Base-by-base conservation (phyloP, 1,284 basidiomycete genomes). In the Heterobasidion parviporum region DNA sequence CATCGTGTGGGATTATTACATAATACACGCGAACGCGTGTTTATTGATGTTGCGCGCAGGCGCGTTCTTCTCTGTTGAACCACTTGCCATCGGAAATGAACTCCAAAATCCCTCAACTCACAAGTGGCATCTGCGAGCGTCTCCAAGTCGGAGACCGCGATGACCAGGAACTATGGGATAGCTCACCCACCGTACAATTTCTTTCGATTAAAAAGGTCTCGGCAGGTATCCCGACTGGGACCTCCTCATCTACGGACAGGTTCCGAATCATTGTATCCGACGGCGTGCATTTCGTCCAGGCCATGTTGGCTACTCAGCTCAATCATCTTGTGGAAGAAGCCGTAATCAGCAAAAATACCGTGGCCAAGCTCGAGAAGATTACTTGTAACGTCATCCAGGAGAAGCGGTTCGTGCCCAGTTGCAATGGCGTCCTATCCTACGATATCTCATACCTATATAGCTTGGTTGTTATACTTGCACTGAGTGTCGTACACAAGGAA, bases 221-320 rank as follows among this genome's bases (percentile, higher is more conserved):
- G n/a, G 45, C 55, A 6, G 35, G n/a, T 26, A 15, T 7, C 8
- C 34, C 41, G 41, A 34, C 43, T 16, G 26, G 26, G 26, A 32
- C 12, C 15, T 26, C 78, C 71, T 65, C 72, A 66, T 61, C 66
- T 75, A 62, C 74, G 45, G 85, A 87, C 64, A 76, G 88, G 59
- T 86, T 81, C 69, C 82, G 87, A 57, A 77, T 89, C 57, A 86
- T 90, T 64, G 72, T 90, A 36, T 89, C 88, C 1, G 94, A 97
- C 68, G 92, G 94, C 49, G 72, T 77, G 36, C 73, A 90, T 65
- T 95, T 91, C 67, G 77, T 91, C 54, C 94, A 96, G 70, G 87
- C 91, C 35, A 98, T 99, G 97, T 79, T 99, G 44, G 92, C 94
- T 4, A 97, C 95, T 0, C 91, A 94, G 68, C 79, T 95, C 54